phyloP scores from a whole-genome alignment of 2,329 filamentous ascomycete genomes.

The Aspergillus puulaauensis region DNA sequence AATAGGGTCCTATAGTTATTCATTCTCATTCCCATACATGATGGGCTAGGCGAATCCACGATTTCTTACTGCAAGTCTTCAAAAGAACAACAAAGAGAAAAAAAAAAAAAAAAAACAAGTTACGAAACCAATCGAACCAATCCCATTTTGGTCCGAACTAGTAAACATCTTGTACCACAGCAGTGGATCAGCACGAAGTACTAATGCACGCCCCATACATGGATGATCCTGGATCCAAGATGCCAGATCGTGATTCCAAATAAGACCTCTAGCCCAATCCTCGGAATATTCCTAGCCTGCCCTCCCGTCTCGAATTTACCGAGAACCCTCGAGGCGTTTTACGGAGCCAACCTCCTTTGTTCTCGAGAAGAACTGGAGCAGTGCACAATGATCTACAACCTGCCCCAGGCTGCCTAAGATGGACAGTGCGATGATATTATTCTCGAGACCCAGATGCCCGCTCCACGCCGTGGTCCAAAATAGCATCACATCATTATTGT shows the following conservation, averaged over 20 bases:
- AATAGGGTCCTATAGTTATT: no score
- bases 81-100: not conserved
- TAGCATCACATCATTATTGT: no score
- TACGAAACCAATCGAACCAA: not conserved
- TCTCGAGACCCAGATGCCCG: no score
- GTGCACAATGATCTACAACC: not conserved
- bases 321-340: no score
- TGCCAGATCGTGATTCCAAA: conserved; percentile 1
- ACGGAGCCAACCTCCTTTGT: not conserved
- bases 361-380: not conserved
- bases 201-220: not conserved
- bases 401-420: not conserved
- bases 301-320: no score
- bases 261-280: not conserved
- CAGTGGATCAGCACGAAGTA: not conserved
- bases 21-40: not conserved
- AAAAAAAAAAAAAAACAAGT: not conserved
- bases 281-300: not conserved
- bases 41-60: not conserved
- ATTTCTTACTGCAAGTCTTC: not conserved
- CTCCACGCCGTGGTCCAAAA: no score
- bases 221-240: not conserved
- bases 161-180: not conserved
- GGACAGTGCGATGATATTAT: not conserved
- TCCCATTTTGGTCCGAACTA: not conserved